phyloP scores from a whole-genome alignment of 805 yeast species.

The Wickerhamiella brachini region DNA sequence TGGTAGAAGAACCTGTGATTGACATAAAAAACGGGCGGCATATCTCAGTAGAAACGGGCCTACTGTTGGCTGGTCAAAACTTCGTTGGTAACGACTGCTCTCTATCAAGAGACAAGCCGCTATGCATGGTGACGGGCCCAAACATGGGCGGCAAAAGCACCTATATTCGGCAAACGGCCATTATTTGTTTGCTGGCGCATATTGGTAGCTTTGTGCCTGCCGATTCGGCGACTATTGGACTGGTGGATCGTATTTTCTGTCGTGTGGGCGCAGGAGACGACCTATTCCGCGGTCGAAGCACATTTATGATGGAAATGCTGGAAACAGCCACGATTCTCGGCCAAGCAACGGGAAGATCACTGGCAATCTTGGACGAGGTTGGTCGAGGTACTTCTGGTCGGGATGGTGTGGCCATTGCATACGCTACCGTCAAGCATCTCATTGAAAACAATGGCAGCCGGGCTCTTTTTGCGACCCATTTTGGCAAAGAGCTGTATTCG shows the following conservation, averaged over 20 bases:
- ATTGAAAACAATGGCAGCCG: constrained; percentile 44
- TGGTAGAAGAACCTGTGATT: constrained; percentile 36
- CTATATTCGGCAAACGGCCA: constrained; percentile 57
- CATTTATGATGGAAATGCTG: constrained; percentile 87
- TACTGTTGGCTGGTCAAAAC: constrained; percentile 33
- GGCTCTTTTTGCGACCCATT: constrained; percentile 84
- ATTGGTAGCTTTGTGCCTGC: constrained; percentile 70
- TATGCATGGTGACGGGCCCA: constrained; percentile 74
- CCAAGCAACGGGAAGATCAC: constrained; percentile 50
- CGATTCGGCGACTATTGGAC: constrained; percentile 40
- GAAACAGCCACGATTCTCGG: constrained; percentile 62
- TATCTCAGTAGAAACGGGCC: constrained; percentile 69
- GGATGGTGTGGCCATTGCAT: constrained; percentile 80
- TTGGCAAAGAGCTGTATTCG: constrained; percentile 39
- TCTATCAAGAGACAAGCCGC: constrained; percentile 17
- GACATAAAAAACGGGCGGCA: constrained; percentile 62
- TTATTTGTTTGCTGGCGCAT: constrained; percentile 56
- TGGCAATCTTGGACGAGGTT: constrained; percentile 74
- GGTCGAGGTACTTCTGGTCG: constrained; percentile 80
- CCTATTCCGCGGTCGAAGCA: constrained; percentile 62
- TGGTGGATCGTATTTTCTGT: constrained; percentile 67
- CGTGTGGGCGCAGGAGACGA: constrained; percentile 74
- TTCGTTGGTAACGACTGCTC: constrained; percentile 37
- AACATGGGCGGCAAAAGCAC: constrained; percentile 85
- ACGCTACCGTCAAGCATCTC: constrained; percentile 51